Evolutionary conservation across 495 filamentous ascomycete species (phyloP), one percentile per base, ranked within the genome.

Genomic region (Annulohypoxylon nitens): DNA sequence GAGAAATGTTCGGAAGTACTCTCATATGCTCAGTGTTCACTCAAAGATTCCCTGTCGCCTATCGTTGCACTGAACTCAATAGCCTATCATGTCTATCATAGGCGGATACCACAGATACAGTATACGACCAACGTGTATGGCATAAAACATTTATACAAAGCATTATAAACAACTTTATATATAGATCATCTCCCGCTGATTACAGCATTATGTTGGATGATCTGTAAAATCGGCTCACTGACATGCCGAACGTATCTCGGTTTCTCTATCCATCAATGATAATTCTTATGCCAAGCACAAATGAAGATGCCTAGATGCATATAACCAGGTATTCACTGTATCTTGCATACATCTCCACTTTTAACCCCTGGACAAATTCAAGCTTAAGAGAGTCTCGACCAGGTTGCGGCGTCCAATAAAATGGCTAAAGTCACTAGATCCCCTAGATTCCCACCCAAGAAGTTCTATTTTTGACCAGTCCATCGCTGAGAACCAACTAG

Each of bases 381-480:
- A 63, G 57, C 58, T 67, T 36, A 39, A 66, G 37, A 60, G 37
- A 61, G 54, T 71, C 57, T 58, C 68, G 60, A 33, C 60, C 58
- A 68, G 36, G 41, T 16, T 8, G 5, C 45, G 26, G 14, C 45
- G 51, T 26, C 71, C 67, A 74, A 74, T 70, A 33, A 18, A 18
- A 45, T 53, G 34, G 18, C 57, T 7, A 39, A 39, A 33, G 39
- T 33, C 16, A 45, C 34, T 23, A 23, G 20, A 23, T 23, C 20
- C 20, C 20, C 20, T 34, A 2, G 23, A 20, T 62, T 39, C 33
- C 69, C 59, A 72, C 59, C 12, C 12, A 25, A 33, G n/a, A 36
- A 36, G 14, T 64, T 72, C 73, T 75, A 75, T 75, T 75, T 75
- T 75, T 68, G 73, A 75, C 73, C 63, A 61, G 64, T 4, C 41